A percentile compares a stretch with the other conserved stretches of the same genome.
phyloP scores from a whole-genome alignment of 495 filamentous ascomycete genomes.

The Xylona heveae region DNA sequence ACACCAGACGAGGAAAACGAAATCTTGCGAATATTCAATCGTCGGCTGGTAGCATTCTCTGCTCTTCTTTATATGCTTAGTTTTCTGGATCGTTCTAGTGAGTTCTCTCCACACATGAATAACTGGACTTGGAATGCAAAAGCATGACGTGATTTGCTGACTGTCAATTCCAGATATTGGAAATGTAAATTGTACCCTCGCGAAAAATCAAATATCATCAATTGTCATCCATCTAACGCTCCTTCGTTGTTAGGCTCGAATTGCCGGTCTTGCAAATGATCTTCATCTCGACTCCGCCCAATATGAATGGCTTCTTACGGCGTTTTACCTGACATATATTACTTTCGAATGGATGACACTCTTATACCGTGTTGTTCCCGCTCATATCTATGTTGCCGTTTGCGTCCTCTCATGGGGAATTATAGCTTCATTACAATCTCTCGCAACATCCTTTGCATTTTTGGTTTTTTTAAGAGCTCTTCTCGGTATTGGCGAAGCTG shows the following conservation, averaged over 20 bases:
- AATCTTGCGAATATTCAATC: slow-evolving; percentile 55
- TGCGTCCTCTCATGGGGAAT: slow-evolving; percentile 42
- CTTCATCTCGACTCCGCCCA: slow-evolving; percentile 30
- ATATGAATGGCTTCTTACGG: slow-evolving; percentile 46
- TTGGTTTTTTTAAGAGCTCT: slow-evolving; percentile 24
- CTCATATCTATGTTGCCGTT: slow-evolving; percentile 33
- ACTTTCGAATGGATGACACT: slow-evolving; percentile 52
- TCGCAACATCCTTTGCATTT: slow-evolving; percentile 30
- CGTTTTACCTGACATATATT: slow-evolving; percentile 54
- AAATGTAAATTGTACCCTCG: slow-evolving; percentile 19
- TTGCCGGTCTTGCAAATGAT: slow-evolving; percentile 50
- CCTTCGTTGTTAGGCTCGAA: slow-evolving; percentile 29
- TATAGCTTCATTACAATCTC: slow-evolving; percentile 47
- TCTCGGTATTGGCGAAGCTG: slow-evolving; percentile 38
- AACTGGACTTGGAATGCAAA: neutral
- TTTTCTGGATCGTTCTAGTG: slow-evolving; percentile 63
- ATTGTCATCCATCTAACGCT: neutral
- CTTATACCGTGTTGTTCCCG: slow-evolving; percentile 31
- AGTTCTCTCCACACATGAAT: slow-evolving; percentile 9
- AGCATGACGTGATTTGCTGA: slow-evolving; percentile 4
- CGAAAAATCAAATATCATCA: neutral
- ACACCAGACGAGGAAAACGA: slow-evolving; percentile 52
- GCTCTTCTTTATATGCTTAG: slow-evolving; percentile 64
- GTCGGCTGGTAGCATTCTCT: slow-evolving; percentile 54
- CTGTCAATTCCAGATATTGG: slow-evolving; percentile 38